phyloP scores from a whole-genome alignment of 106 monocot species.

The Dendrobium chrysotoxum region DNA sequence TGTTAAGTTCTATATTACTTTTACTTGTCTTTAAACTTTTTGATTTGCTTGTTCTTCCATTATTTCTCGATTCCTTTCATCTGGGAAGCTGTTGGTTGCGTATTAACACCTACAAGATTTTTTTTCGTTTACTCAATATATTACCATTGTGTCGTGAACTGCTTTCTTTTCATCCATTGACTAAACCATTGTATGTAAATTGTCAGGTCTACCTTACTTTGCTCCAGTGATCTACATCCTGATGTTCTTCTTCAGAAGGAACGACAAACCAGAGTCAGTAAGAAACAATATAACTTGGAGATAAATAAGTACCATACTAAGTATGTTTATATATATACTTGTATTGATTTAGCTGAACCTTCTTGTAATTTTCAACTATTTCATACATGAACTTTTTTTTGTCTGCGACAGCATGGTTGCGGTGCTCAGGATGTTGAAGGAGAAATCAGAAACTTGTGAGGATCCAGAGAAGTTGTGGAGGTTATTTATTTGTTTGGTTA shows the following conservation, averaged over 20 bases:
- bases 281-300: conserved; percentile 40
- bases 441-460: conserved; percentile 38
- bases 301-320: conserved; percentile 46
- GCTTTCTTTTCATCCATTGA: too few relatives aligned
- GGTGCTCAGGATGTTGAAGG: conserved; percentile 41
- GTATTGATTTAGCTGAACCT: not conserved
- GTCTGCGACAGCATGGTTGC: conserved; percentile 42
- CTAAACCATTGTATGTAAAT: conserved; percentile 1
- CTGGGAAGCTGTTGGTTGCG: too few relatives aligned
- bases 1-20: too few relatives aligned
- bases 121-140: too few relatives aligned
- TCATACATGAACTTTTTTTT: not conserved
- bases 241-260: conserved; percentile 40
- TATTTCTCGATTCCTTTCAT: too few relatives aligned
- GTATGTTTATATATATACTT: conserved; percentile 26
- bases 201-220: conserved; percentile 57
- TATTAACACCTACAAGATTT: too few relatives aligned
- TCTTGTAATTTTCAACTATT: not conserved
- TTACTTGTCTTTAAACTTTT: not conserved
- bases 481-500: conserved; percentile 12
- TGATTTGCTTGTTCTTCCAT: not conserved
- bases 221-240: conserved; percentile 61
- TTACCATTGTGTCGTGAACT: too few relatives aligned
- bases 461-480: conserved; percentile 50
- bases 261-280: conserved; percentile 20